Base-by-base conservation (phyloP, 495 filamentous ascomycete genomes). In the Penicillium bialowiezense region DNA sequence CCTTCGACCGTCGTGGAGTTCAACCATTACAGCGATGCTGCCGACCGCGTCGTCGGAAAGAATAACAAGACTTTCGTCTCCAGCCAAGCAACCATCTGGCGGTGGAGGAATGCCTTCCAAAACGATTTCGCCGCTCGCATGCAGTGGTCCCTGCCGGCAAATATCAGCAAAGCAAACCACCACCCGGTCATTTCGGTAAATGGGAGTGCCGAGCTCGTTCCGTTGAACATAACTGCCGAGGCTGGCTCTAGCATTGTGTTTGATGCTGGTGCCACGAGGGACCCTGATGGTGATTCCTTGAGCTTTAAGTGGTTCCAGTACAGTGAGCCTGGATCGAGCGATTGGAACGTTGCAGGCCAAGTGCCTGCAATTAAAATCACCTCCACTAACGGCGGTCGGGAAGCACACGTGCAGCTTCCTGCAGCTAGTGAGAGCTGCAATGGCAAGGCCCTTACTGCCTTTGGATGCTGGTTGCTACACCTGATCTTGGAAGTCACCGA, bases 41-140 rank as follows among this genome's bases (percentile, higher is more conserved):
- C 60, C 9, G 76, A 79, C 52, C 35, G 54, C 3, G 71, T 73
- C 1, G 37, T 65, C 10, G 74, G 74, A 7, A 45, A 41, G 32
- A 65, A 77, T 51, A 68, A 67, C 5, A 52, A 54, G 29, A 60
- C 34, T 9, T 59, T 70, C 46, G 65, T 50, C 7, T 65, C 63
- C 14, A 79, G 73, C 50, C 70, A 73, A 17, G 74, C 75, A 0
- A 75, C 74, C 2, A 72, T 76, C 43, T 79, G 74, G 74, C 59
- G 76, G 13, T 79, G 73, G 76, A 44, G 73, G 12, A 60, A 68
- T 45, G 72, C 71, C 0, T 75, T 68, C 47, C 72, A 78, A 54
- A 71, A 70, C 44, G 75, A 79, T 48, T 75, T 79, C 35, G 74
- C 73, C 0, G 74, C 74, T 7, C 59, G 76, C 2, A 75, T 79